Base-by-base conservation (phyloP, 1,284 basidiomycete species). In the Sphagnurus paluster region DNA sequence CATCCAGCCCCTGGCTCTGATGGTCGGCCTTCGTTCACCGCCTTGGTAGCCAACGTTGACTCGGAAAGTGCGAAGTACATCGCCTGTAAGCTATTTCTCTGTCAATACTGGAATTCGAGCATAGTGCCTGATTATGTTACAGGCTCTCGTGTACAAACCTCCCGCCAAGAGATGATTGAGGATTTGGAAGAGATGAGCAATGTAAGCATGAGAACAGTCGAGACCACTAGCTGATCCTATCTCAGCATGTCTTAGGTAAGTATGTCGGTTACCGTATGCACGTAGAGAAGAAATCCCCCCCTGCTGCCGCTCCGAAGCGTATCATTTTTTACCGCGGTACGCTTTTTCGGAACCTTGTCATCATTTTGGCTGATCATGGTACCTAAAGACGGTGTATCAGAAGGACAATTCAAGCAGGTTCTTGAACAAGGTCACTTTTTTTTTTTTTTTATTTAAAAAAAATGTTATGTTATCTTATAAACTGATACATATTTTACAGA, bases 341-440 rank as follows among this genome's bases (percentile, higher is more conserved):
- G 68, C 13, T 5, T 55, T 49, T 5, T 17, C 16, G 30, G 13
- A n/a, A 46, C 44, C 34, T 16, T 20, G 26, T 11, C 34, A 5
- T 7, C 16, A 9, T 52, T 26, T 10, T 13, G 14, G 17, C 23
- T 4, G 28, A 3, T 13, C 2, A 20, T 17, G 13, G 23, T 33
- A 17, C 21, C 24, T 28, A 16, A 24, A 85, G 87, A 90, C 57
- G 87, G 88, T 57, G 87, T 90, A 19, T 87, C 84, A 5, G 87
- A 90, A 63, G 88, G 88, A 4, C 85, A 90, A 53, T 90, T 90
- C 59, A 69, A 75, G 48, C 75, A 84, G 39, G 87, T 90, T 2
- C 63, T 87, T 7, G 77, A 84, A 0, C 56, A 67, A 54, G 83
- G 83, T 82, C 42, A 16, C 56, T 42, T n/a, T 17, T 28, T 3